Evolutionary conservation across 345 rosid species (phyloP), one percentile per base, ranked within the genome.

Genomic region (Bruguiera parviflora): DNA sequence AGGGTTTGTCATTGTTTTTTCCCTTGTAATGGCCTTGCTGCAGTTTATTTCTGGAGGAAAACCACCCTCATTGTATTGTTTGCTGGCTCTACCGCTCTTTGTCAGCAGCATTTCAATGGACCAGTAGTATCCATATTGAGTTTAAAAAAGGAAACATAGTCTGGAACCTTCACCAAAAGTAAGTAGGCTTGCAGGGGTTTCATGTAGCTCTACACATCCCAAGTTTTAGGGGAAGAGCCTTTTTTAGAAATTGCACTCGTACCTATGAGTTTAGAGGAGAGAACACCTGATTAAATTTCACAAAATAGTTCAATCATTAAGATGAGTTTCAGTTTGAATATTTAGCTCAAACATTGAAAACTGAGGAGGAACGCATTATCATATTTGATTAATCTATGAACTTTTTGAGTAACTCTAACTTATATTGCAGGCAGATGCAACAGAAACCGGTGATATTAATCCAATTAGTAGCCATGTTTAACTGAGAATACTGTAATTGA

Each of bases 1-100:
- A 97, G 99, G 98, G 20, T 95, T 92, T 74, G 96, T 92, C 74
- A 92, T 89, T 72, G 98, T 95, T 29, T 90, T 92, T 1, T 92
- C 99, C 18, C 91, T 92, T 0, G 98, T 92, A 29, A 92, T 96
- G 0, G 97, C 99, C 19, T 37, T 95, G 73, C 81, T 95, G 65
- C 99, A 89, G 80, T 95, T 95, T 76, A 78, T 88, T 58, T 87
- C 88, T 33, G 97, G 92, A 86, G 99, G 97, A 64, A 87, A 87
- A 69, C 90, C 98, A 0, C 99, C 98, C 6, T 86, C 99, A 11
- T 28, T 74, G 33, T 87, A 84, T 69, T 90, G 94, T 61, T 80
- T 92, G 0, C 71, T 87, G 57, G 91, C 98, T 67, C 88, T 92
- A 58, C 99, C 94, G 13, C 91, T 95, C 0, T 98, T 95, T 28